Percentiles rank a stretch among this genome's conserved stretches.
Conservation (phyloP, 768 basidiomycete species). For the Mycena alexandri region DNA sequence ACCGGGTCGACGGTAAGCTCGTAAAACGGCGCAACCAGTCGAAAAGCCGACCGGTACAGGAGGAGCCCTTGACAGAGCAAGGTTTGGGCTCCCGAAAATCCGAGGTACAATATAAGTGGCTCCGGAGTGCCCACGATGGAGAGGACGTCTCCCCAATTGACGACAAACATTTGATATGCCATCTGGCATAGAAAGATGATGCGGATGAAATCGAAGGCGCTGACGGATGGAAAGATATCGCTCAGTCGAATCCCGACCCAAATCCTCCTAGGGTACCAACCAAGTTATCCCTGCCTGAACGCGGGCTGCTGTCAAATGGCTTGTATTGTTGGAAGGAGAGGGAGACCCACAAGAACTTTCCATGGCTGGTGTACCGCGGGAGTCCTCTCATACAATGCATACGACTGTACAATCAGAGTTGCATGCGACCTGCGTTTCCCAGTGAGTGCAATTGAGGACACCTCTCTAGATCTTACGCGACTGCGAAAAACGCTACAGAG, state of each 20-base stretch:
- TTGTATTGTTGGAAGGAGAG: neutral
- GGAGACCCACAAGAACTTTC: constrained; percentile 1
- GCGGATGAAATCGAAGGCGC: constrained; percentile 5
- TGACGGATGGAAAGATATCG: constrained; percentile 9
- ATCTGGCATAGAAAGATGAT: constrained; percentile 8
- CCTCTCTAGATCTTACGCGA: constrained; percentile 2
- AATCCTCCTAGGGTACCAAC: constrained; percentile 5
- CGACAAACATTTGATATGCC: constrained; percentile 14
- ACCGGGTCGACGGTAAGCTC: constrained; percentile 5
- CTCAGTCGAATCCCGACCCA: constrained; percentile 2
- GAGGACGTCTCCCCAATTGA: constrained; percentile 6
- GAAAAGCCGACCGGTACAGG: constrained; percentile 9
- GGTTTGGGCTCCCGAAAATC: constrained; percentile 8
- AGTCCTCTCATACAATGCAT: constrained; percentile 11
- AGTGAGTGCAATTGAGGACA: constrained; percentile 7
- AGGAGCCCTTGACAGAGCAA: constrained; percentile 9
- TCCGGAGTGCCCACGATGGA: constrained; percentile 2
- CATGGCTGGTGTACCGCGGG: neutral
- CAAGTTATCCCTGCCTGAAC: constrained; percentile 11
- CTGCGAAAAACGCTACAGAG: constrained; percentile 11
- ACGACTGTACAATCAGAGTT: constrained; percentile 3
- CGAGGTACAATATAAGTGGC: constrained; percentile 11
- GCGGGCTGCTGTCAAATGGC: neutral
- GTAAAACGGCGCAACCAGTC: neutral
- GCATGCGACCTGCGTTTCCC: constrained; percentile 4